phyloP scores from a whole-genome alignment of 1,139 yeast species.

The Starmera stellimalicola region DNA sequence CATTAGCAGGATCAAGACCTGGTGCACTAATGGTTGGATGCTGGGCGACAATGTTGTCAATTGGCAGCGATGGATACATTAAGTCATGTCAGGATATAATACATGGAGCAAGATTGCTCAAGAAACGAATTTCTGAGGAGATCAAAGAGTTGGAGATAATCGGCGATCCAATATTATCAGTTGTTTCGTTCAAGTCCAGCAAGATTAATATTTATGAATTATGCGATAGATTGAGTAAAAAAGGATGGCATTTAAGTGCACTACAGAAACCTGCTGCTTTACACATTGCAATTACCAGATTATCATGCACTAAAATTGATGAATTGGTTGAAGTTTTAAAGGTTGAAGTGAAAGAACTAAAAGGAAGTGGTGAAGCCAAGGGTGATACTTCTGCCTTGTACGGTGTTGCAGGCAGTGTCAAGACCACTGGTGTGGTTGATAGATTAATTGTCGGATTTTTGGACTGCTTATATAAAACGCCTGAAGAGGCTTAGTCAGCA shows the following conservation, averaged over 20 bases:
- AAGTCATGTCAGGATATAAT: constrained; percentile 62
- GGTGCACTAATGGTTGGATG: constrained; percentile 97
- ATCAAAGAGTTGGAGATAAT: constrained; percentile 52
- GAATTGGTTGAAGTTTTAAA: constrained; percentile 51
- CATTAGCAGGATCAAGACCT: constrained; percentile 93
- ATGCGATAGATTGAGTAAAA: constrained; percentile 54
- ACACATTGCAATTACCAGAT: constrained; percentile 78
- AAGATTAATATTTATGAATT: constrained; percentile 60
- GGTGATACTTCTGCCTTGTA: constrained; percentile 80
- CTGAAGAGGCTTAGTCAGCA: background rate
- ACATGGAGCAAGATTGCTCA: constrained; percentile 49
- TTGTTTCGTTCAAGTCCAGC: constrained; percentile 61
- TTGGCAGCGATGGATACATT: constrained; percentile 75
- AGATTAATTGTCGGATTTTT: constrained; percentile 68
- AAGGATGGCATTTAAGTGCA: constrained; percentile 88
- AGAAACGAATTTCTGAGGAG: constrained; percentile 34
- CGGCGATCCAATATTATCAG: constrained; percentile 83
- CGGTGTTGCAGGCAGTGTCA: constrained; percentile 90
- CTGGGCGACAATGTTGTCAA: constrained; percentile 82
- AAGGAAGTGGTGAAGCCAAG: constrained; percentile 13
- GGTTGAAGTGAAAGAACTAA: constrained; percentile 34
- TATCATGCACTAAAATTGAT: constrained; percentile 52
- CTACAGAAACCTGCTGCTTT: constrained; percentile 86
- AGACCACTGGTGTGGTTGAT: constrained; percentile 81
- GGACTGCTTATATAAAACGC: constrained; percentile 58